Base-by-base conservation (phyloP, 352 stramenopile genomes). In the Phytophthora nicotianae region DNA sequence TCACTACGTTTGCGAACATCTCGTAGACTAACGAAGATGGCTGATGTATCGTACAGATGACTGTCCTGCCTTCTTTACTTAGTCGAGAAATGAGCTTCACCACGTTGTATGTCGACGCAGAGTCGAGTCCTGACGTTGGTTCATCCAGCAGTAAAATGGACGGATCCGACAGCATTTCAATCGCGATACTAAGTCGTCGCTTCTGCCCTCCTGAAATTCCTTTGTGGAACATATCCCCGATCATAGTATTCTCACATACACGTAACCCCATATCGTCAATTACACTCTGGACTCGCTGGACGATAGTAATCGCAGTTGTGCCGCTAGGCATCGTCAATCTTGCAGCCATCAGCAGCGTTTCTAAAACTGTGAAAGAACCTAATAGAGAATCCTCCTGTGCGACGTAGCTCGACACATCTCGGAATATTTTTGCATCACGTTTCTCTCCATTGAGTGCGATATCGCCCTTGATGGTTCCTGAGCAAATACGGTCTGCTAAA, bases 71-170 rank as follows among this genome's bases (percentile, higher is more conserved):
- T 27, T 70, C 65, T 20, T 76, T 62, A 16, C 79, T 74, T 9
- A 81, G 56, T 16, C 70, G 60, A 6, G 83, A 60, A 14, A 93
- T 62, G 33, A 81, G 59, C 27, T 93, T 72, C 56, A 98, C 91
- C 9, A 98, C 88, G 27, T 85, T 83, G 47, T 89, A 78, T 1
- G 94, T 92, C 26, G 92, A 88, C 8, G 81, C 88, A 16, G 86
- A 84, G 71, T 98, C 96, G 11, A 98, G 72, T 0, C 91, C 90
- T 4, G 77, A 95, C 0, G 93, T 98, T 0, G 96, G 93, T 62
- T 98, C 96, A 58, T 98, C 95, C 20, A 99, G 72, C 26, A 99
- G 87, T 46, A 99, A 59, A 32, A 99, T 81, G 29, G 95, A 91
- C 32, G 96, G 96, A 54, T 98, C 97, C 0, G 90, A 85, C 1